A percentile compares a stretch with the other conserved stretches of the same genome.
Evolutionary conservation across 345 rosid species (phyloP).

Genomic region (Citrus inodora): DNA sequence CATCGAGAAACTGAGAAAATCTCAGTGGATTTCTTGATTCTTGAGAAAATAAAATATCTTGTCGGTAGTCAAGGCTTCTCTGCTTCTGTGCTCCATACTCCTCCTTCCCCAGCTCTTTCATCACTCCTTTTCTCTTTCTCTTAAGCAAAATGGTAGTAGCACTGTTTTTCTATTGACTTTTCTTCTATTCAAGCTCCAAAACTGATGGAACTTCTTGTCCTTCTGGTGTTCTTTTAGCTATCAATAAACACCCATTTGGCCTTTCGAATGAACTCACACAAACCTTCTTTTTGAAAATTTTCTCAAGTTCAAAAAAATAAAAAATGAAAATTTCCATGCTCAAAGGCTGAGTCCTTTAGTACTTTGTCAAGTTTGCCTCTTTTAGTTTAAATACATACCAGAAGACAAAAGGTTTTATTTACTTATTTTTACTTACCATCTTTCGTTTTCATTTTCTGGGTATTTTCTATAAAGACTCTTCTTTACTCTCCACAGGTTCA

Average conservation of each 20-base stretch:
- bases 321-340: neutral
- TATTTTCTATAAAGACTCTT: neutral
- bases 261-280: neutral
- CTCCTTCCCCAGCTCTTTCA: neutral
- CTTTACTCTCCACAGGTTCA: neutral
- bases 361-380: neutral
- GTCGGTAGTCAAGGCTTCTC: conserved; percentile 8
- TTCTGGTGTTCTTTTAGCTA: neutral
- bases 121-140: neutral
- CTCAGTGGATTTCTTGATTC: conserved; percentile 22
- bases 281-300: neutral
- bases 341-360: neutral
- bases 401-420: neutral
- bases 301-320: neutral
- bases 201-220: neutral
- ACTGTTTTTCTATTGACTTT: neutral
- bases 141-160: neutral
- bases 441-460: neutral
- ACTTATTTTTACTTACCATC: neutral
- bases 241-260: neutral
- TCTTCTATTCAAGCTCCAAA: neutral
- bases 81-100: neutral
- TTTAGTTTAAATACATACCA: neutral
- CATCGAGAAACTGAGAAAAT: conserved; percentile 2
- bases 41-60: conserved; percentile 12